Percentiles rank a stretch among this genome's conserved stretches.
Evolutionary conservation across 2,329 filamentous ascomycete species (phyloP).

Genomic region (Xylariaceae sp.): DNA sequence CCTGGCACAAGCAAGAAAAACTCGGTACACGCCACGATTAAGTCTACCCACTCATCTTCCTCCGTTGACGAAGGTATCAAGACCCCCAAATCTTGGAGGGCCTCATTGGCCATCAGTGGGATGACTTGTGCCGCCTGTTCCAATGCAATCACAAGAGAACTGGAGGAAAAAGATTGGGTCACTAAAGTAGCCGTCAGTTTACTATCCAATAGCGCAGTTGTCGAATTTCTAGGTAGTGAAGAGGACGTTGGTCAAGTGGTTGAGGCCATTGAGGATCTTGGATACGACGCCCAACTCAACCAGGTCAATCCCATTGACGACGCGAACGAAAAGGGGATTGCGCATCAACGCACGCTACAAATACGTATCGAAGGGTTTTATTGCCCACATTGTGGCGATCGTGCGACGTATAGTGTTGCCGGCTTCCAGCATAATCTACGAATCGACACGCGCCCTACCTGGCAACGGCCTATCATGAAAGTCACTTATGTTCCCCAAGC

Average conservation of each 20-base stretch:
- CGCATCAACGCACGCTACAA: conserved; percentile 62
- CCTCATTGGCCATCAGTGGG: conserved; percentile 64
- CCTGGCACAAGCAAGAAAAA: conserved; percentile 49
- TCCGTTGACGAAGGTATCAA: conserved; percentile 13
- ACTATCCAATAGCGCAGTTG: conserved; percentile 69
- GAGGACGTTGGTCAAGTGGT: conserved; percentile 56
- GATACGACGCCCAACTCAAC: conserved; percentile 69
- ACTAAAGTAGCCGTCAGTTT: conserved; percentile 67
- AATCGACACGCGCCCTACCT: conserved; percentile 62
- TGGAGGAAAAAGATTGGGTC: conserved; percentile 66
- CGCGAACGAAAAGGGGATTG: conserved; percentile 29
- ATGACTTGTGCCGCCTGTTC: conserved; percentile 78
- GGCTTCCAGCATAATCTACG: conserved; percentile 59
- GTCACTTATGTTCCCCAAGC: conserved; percentile 73
- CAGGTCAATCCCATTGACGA: conserved; percentile 50
- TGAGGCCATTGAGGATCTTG: conserved; percentile 65
- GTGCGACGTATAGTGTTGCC: conserved; percentile 61
- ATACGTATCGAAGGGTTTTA: conserved; percentile 76
- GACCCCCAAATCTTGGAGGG: conserved; percentile 37
- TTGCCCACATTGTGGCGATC: conserved; percentile 72
- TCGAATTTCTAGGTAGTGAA: conserved; percentile 59
- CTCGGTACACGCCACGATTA: conserved; percentile 48
- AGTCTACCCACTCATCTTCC: conserved; percentile 29
- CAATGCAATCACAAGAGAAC: conserved; percentile 65
- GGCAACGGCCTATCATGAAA: conserved; percentile 70